phyloP scores from a whole-genome alignment of 225 moss, liverwort and hornwort genomes.

The Ulota crispa region DNA sequence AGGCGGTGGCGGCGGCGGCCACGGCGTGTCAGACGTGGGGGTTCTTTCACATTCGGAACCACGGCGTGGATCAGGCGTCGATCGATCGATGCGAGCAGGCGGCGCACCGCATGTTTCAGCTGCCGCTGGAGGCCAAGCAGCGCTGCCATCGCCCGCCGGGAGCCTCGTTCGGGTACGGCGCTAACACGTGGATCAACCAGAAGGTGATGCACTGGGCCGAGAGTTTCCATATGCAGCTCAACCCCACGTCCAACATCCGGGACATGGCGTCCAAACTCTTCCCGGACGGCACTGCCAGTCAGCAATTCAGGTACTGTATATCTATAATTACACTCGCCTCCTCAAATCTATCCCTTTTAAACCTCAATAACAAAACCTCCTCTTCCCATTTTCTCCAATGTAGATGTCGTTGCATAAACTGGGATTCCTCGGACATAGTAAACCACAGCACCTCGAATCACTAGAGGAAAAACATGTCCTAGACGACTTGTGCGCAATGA shows the following conservation, averaged over 20 bases:
- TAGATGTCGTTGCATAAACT: not conserved
- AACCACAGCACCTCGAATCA: not conserved
- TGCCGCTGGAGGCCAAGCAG: constrained; percentile 62
- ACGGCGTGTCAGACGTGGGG: constrained; percentile 66
- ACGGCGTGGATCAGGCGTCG: constrained; percentile 53
- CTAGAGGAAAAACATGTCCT: no score
- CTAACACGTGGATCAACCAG: constrained; percentile 62
- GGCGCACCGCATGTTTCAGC: constrained; percentile 62
- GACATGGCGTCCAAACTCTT: constrained; percentile 66
- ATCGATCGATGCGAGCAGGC: constrained; percentile 51
- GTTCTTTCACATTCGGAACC: constrained; percentile 84
- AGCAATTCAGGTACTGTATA: constrained; percentile 43
- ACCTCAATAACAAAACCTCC: not conserved
- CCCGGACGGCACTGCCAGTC: constrained; percentile 20
- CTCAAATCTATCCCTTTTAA: not conserved
- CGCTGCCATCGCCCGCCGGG: constrained; percentile 50
- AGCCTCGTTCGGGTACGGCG: constrained; percentile 52
- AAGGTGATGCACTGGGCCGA: constrained; percentile 64
- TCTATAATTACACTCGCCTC: not conserved
- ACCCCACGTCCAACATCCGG: constrained; percentile 52
- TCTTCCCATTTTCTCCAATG: not conserved
- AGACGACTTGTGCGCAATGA: no score
- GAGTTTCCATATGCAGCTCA: constrained; percentile 59
- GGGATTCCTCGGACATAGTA: not conserved
- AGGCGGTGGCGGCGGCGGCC: constrained; percentile 45